A percentile compares a stretch with the other conserved stretches of the same genome.
Evolutionary conservation across 2,329 filamentous ascomycete species (phyloP).

Genomic region (Paramyrothecium roridum): DNA sequence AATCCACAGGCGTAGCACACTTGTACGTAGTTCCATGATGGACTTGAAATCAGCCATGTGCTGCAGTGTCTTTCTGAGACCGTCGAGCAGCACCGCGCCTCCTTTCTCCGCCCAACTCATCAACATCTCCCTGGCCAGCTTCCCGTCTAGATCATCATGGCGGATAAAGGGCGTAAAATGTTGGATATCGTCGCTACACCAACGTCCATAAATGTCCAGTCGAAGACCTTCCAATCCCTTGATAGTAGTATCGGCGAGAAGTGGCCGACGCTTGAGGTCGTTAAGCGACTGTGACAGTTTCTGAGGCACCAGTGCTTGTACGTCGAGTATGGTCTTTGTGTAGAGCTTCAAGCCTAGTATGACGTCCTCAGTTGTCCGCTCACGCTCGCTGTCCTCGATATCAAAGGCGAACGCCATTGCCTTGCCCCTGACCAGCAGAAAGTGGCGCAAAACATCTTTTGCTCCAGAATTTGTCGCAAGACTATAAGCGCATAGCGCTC

Average conservation of each 20-base stretch:
- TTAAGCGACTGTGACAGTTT: conserved; percentile 68
- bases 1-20: conserved; percentile 73
- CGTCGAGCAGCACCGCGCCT: conserved; percentile 56
- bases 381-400: conserved; percentile 37
- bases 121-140: conserved; percentile 58
- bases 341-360: conserved; percentile 69
- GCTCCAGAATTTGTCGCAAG: conserved; percentile 77
- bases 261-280: conserved; percentile 63
- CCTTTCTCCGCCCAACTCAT: conserved; percentile 62
- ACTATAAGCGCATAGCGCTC: conserved; percentile 78
- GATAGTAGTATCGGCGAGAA: conserved; percentile 71
- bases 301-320: conserved; percentile 71
- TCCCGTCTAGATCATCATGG: conserved; percentile 69
- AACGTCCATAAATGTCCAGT: conserved; percentile 73
- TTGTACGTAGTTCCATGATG: conserved; percentile 67
- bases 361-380: conserved; percentile 44
- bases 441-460: conserved; percentile 74
- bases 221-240: conserved; percentile 66
- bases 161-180: conserved; percentile 86
- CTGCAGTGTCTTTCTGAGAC: conserved; percentile 57
- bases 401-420: conserved; percentile 64
- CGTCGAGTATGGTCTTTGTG: conserved; percentile 71
- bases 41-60: conserved; percentile 63
- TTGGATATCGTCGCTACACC: conserved; percentile 79
- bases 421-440: conserved; percentile 69